Conservation (phyloP, 2,329 filamentous ascomycete genomes). For the Hypoxylon sp. region DNA sequence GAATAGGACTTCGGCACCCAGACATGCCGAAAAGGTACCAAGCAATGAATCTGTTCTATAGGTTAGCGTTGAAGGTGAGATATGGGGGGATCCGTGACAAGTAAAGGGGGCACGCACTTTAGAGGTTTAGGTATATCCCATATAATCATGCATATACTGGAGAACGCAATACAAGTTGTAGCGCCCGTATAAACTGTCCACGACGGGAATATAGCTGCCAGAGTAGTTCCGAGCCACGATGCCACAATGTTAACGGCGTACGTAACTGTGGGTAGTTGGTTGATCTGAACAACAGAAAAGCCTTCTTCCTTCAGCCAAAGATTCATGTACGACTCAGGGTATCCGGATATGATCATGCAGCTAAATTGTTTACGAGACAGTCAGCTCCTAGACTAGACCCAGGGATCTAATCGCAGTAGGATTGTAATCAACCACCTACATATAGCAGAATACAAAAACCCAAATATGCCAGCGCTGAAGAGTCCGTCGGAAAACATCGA, state of each 20-base stretch:
- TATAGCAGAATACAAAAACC: conserved; percentile 64
- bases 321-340: conserved; percentile 65
- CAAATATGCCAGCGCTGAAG: conserved; percentile 66
- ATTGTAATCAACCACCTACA: conserved; percentile 55
- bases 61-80: conserved; percentile 2
- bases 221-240: conserved; percentile 64
- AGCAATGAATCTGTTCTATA: conserved; percentile 55
- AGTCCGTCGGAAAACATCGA: conserved; percentile 62
- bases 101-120: conserved; percentile 55
- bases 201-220: conserved; percentile 64
- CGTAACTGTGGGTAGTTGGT: conserved; percentile 64
- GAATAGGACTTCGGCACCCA: conserved; percentile 59
- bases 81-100: too few species aligned
- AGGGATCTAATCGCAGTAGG: not conserved
- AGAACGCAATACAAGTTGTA: conserved; percentile 59
- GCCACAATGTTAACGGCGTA: conserved; percentile 64
- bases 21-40: conserved; percentile 60
- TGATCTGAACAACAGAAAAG: conserved; percentile 64
- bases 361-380: conserved; percentile 43
- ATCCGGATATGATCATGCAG: conserved; percentile 62
- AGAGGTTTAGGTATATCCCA: conserved; percentile 65
- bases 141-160: conserved; percentile 62
- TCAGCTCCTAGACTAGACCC: conserved; percentile 10
- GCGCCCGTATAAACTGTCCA: conserved; percentile 64
- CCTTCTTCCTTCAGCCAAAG: conserved; percentile 67